Evolutionary conservation across 140 eudicot species (phyloP), one percentile per base, ranked within the genome.

Genomic region (Ambrosia hybrid): DNA sequence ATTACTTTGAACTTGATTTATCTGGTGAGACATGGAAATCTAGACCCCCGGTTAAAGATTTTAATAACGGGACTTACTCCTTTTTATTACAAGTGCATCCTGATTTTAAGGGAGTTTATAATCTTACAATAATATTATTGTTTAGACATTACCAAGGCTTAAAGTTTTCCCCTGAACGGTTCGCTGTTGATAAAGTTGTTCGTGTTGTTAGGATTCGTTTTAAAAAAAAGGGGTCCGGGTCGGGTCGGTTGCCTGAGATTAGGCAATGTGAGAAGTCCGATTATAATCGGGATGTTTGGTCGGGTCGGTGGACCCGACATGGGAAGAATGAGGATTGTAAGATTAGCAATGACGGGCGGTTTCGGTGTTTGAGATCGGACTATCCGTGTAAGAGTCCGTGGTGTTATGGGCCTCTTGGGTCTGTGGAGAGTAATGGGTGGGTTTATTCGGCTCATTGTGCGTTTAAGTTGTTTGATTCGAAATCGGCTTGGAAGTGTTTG

Each of bases 281-380:
- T 82, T 84, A 79, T 71, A 5, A 0, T 36, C 74, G 83, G 68
- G 85, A 81, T 71, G 83, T 83, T 17, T 94, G 97, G 99, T 67
- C 97, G 0, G 99, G 99, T 16, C 76, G 97, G 36, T 94, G 99
- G 97, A 90, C 96, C 51, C 84, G 99, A 3, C 99, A 88, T 46
- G 95, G 85, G 26, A 86, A 56, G 65, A 88, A 86, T 55, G 95
- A 90, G 17, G 63, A 74, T 4, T 94, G 97, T 45, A 30, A 9
- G 36, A 86, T 94, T 14, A 83, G 91, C 51, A 45, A 78, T 8
- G 99, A 94, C 73, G 99, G 99, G 4, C 74, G 99, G 10, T 94
- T 71, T 51, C 82, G 97, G 56, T 94, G 99, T 76, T 86, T 81
- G 37, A 75, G 72, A 3, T 73, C 79, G 0, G 72, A 67, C 16